Conservation (phyloP, 164 flowering plant genomes). For the Annona squamosa region DNA sequence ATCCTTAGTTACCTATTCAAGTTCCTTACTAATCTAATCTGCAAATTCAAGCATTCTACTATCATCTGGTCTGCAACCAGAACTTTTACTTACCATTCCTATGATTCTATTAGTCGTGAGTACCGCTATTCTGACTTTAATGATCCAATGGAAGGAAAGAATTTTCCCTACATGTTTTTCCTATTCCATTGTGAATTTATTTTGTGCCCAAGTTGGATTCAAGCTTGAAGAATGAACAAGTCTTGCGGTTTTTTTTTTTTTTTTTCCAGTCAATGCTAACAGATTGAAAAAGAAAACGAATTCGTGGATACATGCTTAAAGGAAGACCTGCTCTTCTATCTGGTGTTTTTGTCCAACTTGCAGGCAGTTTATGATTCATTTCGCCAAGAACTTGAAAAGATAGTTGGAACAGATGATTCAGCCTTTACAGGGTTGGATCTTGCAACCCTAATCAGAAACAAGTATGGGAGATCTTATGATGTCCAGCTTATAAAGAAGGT, state of each 20-base stretch:
- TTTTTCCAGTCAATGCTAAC: background rate
- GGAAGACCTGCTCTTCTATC: background rate
- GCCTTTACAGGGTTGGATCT: conserved; percentile 77
- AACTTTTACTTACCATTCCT: too few species aligned
- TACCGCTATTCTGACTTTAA: background rate
- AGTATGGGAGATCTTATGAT: conserved; percentile 92
- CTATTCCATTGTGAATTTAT: too few species aligned
- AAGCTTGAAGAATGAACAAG: too few species aligned
- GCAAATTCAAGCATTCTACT: too few species aligned
- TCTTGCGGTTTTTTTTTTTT: background rate
- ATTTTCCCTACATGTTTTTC: background rate
- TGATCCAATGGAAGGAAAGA: background rate
- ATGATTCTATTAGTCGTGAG: background rate
- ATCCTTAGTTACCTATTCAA: too few species aligned
- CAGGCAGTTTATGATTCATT: conserved; percentile 52
- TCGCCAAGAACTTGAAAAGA: conserved; percentile 70
- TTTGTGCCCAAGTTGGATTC: too few species aligned
- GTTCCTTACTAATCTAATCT: too few species aligned
- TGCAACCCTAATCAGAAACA: conserved; percentile 87
- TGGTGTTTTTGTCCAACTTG: conserved; percentile 5
- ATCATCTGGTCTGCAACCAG: too few species aligned
- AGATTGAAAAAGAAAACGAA: too few species aligned
- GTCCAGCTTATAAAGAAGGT: conserved; percentile 96
- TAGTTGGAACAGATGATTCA: conserved; percentile 80
- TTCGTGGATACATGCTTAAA: background rate